Conservation (phyloP, 345 rosid genomes). For the Capsella bursapastoris region DNA sequence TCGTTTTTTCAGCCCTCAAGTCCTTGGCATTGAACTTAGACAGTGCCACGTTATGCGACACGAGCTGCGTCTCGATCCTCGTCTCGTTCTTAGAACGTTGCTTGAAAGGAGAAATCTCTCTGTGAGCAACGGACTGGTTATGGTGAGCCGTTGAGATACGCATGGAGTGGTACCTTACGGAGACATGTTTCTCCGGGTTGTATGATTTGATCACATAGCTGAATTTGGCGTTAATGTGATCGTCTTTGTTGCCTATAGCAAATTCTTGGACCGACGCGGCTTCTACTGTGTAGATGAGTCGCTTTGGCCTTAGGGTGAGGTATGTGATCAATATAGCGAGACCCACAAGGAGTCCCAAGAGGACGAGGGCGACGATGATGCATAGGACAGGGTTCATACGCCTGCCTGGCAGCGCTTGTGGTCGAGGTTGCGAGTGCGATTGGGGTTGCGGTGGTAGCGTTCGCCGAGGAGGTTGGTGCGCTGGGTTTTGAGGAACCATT, state of each 20-base stretch:
- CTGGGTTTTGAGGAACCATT: slow-evolving; percentile 40
- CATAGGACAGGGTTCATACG: slow-evolving; percentile 42
- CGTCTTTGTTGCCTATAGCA: slow-evolving; percentile 48
- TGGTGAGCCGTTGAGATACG: slow-evolving; percentile 56
- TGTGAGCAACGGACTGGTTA: slow-evolving; percentile 65
- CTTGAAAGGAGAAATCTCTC: slow-evolving; percentile 55
- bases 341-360: slow-evolving; percentile 51
- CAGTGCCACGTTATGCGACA: slow-evolving; percentile 57
- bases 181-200: slow-evolving; percentile 66
- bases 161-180: slow-evolving; percentile 67
- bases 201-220: slow-evolving; percentile 55
- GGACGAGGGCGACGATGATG: slow-evolving; percentile 41
- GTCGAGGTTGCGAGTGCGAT: background rate
- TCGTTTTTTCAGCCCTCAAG: slow-evolving; percentile 48
- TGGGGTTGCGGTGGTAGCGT: slow-evolving; percentile 42
- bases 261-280: slow-evolving; percentile 60
- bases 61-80: slow-evolving; percentile 53
- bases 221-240: slow-evolving; percentile 71
- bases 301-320: slow-evolving; percentile 69
- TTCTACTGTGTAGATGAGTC: slow-evolving; percentile 57
- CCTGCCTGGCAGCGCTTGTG: slow-evolving; percentile 29
- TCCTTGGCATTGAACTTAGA: slow-evolving; percentile 48
- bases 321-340: slow-evolving; percentile 67
- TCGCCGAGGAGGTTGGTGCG: slow-evolving; percentile 36
- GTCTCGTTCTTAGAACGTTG: slow-evolving; percentile 70